A percentile compares a stretch with the other conserved stretches of the same genome.
Conservation (phyloP, 352 stramenopile species). For the Globisporangium cederbergense region DNA sequence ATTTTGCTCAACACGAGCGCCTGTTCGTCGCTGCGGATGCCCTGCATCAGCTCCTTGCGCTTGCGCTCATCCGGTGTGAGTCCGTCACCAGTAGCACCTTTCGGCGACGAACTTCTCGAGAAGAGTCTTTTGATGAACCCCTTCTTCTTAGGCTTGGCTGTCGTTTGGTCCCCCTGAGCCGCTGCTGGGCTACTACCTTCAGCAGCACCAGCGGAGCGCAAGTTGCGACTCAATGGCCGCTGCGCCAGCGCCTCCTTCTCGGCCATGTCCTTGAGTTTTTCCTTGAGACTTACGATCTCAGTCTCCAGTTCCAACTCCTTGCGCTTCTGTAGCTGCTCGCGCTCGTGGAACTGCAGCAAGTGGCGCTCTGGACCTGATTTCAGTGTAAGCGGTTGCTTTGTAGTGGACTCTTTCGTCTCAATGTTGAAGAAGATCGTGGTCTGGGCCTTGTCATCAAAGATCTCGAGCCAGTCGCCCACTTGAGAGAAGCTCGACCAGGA, state of each 20-base stretch:
- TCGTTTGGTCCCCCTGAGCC: slow-evolving; percentile 14
- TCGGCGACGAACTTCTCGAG: slow-evolving; percentile 5
- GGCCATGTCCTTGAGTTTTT: slow-evolving; percentile 46
- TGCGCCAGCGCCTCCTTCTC: slow-evolving; percentile 30
- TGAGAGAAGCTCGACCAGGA: slow-evolving; percentile 46
- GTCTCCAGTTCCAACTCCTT: slow-evolving; percentile 55
- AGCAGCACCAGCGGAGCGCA: background rate
- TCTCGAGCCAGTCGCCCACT: slow-evolving; percentile 71
- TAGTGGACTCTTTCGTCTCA: slow-evolving; percentile 72
- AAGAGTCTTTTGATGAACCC: slow-evolving; percentile 26
- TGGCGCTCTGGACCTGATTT: slow-evolving; percentile 56
- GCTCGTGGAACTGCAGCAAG: slow-evolving; percentile 46
- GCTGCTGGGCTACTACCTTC: background rate
- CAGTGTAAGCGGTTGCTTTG: slow-evolving; percentile 44
- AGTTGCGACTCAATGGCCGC: slow-evolving; percentile 20
- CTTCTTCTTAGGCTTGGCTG: slow-evolving; percentile 21
- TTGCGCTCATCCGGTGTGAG: slow-evolving; percentile 35
- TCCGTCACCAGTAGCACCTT: background rate
- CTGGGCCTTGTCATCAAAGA: slow-evolving; percentile 46
- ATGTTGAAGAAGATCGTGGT: slow-evolving; percentile 69
- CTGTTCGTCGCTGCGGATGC: slow-evolving; percentile 24
- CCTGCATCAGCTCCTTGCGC: slow-evolving; percentile 28
- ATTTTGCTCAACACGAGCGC: slow-evolving; percentile 29
- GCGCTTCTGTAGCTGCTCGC: slow-evolving; percentile 47
- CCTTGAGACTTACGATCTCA: slow-evolving; percentile 63